phyloP scores from a whole-genome alignment of 2,329 filamentous ascomycete genomes.

The Trichophyton schoenleinii region DNA sequence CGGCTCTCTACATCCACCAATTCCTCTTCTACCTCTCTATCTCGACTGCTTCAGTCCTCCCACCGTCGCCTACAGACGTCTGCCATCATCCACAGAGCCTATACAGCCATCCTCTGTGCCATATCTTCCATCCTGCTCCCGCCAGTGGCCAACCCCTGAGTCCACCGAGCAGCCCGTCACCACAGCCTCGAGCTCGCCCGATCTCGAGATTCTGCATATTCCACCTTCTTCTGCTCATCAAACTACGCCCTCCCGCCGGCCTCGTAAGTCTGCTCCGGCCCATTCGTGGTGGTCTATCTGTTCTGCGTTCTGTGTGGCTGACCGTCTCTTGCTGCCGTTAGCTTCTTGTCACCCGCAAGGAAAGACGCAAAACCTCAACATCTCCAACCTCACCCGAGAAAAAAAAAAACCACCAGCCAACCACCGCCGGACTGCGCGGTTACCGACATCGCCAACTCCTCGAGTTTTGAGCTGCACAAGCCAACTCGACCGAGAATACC shows the following conservation, averaged over 20 bases:
- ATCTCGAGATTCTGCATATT: slow-evolving; percentile 4
- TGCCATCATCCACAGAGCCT: not conserved
- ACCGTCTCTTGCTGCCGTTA: not conserved
- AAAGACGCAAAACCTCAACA: slow-evolving; percentile 5
- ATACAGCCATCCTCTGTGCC: slow-evolving; percentile 1
- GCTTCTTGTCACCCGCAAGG: slow-evolving; percentile 2
- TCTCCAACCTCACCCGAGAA: slow-evolving; percentile 6
- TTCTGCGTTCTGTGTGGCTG: slow-evolving; percentile 5
- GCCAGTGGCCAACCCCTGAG: not conserved
- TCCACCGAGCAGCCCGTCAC: not conserved
- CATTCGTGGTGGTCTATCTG: slow-evolving; percentile 1
- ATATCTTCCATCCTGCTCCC: not conserved
- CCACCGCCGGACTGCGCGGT: slow-evolving; percentile 22
- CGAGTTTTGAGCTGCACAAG: slow-evolving; percentile 14
- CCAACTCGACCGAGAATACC: slow-evolving; percentile 16
- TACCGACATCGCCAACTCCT: slow-evolving; percentile 18
- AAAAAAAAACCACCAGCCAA: slow-evolving; percentile 16
- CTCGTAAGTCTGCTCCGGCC: not conserved
- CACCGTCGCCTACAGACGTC: not conserved
- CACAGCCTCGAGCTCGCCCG: not conserved
- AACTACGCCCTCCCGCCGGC: not conserved
- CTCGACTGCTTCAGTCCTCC: not conserved
- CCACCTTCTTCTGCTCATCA: not conserved
- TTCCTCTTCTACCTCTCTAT: not conserved
- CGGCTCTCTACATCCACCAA: not conserved